A percentile compares a stretch with the other conserved stretches of the same genome.
These are phyloP conservation scores for Colletotrichum lindemuthianum DNA, from an alignment of 2,329 filamentous ascomycete genomes.

Conservation along the genomic window DNA sequence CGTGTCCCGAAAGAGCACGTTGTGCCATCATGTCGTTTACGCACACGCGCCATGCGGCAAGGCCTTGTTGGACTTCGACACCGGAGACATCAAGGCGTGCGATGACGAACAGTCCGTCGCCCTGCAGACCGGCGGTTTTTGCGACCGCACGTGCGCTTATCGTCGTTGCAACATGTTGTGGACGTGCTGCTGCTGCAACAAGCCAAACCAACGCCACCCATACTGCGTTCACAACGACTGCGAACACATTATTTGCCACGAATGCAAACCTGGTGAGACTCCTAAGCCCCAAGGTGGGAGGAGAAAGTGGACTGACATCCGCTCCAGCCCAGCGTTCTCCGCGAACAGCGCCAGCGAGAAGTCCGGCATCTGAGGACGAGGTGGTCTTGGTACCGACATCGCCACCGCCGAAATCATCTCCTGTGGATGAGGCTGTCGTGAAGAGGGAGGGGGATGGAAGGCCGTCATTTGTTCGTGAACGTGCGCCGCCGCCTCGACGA, in stretches of 20 bases:
- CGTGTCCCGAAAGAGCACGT: neutral
- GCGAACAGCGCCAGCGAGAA: neutral
- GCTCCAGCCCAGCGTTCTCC: too few relatives aligned
- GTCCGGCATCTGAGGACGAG: too few relatives aligned
- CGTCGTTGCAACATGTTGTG: neutral
- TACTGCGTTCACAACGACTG: slow-evolving; percentile 1
- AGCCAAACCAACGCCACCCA: neutral
- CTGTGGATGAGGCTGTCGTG: neutral
- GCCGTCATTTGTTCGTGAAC: neutral
- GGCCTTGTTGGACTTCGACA: neutral
- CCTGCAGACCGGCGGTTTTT: neutral
- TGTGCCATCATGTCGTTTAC: neutral
- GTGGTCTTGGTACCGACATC: too few relatives aligned
- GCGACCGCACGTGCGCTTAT: neutral
- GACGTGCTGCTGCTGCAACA: slow-evolving; percentile 8
- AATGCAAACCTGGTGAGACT: slow-evolving; percentile 13
- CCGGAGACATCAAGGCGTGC: neutral
- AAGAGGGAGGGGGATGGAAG: neutral
- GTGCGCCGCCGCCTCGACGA: neutral
- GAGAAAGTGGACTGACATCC: neutral
- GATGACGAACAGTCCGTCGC: neutral
- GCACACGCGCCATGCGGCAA: neutral
- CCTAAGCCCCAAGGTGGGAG: too few relatives aligned
- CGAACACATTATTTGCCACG: neutral
- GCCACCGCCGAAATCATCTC: too few relatives aligned